phyloP scores from a whole-genome alignment of 441 rosid species.

The Caryocar brasiliense region DNA sequence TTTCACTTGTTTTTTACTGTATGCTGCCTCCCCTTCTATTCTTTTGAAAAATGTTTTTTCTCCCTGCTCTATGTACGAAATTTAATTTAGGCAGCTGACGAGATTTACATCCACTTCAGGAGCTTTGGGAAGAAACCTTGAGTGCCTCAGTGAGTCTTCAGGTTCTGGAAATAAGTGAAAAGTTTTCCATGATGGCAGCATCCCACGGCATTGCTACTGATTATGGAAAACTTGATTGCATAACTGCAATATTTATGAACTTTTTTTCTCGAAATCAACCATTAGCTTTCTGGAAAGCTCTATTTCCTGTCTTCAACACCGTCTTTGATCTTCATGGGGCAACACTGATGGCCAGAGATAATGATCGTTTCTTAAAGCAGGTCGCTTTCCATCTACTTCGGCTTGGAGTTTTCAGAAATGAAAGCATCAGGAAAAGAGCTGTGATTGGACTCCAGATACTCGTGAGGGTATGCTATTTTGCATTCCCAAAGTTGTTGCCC shows the following conservation, averaged over 20 bases:
- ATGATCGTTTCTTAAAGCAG: conserved; percentile 97
- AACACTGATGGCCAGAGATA: conserved; percentile 95
- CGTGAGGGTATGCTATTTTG: conserved; percentile 54
- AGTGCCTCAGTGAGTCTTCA: conserved; percentile 97
- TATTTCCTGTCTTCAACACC: conserved; percentile 70
- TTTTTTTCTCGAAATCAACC: conserved; percentile 96
- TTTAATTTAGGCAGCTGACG: conserved; percentile 15
- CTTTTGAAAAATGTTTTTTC: not conserved
- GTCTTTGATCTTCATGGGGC: conserved; percentile 95
- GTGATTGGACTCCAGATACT: conserved; percentile 90
- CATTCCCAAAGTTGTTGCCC: conserved; percentile 9
- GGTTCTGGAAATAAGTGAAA: conserved; percentile 88
- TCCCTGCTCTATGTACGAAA: conserved; percentile 4
- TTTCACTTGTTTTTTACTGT: conserved; percentile 5
- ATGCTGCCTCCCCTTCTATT: conserved; percentile 4
- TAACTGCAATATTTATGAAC: conserved; percentile 75
- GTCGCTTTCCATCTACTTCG: conserved; percentile 43
- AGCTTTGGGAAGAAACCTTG: conserved; percentile 98
- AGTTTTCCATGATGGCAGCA: conserved; percentile 86
- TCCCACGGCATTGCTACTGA: conserved; percentile 92
- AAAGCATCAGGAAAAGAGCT: conserved; percentile 87
- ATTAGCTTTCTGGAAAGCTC: conserved; percentile 78
- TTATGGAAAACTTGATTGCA: conserved; percentile 92
- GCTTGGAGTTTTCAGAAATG: conserved; percentile 72
- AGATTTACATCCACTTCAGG: conserved; percentile 42